Evolutionary conservation across 352 stramenopile genomes (phyloP), one percentile per base, ranked within the genome.

Genomic region (Aphanomyces astaci): DNA sequence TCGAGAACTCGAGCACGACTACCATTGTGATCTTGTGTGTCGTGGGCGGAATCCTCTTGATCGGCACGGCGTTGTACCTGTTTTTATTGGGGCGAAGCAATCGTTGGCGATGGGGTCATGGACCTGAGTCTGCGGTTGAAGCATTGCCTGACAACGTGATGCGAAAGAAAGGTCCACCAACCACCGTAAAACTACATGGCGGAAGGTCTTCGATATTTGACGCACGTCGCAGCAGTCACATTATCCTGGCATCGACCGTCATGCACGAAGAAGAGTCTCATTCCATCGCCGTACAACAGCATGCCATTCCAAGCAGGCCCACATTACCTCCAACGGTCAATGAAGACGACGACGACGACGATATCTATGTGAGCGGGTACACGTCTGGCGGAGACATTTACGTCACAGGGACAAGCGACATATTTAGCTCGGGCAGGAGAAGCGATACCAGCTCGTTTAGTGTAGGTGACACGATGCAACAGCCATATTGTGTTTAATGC

Each of bases 341-440:
- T 22, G 48, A 55, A 17, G 2, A 30, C 19, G 25, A 28, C 51
- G 51, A 39, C 2, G 51, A 59, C 25, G 51, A 59, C 5, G 51
- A 59, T n/a, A 59, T 59, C 24, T 59, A 59, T 39, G 51, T 59
- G 51, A 59, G 51, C 30, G 51, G 51, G n/a, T 59, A 59, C 51
- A 33, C 30, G 22, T 40, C 51, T 19, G 30, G 13, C 1, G 11
- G 25, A 15, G 51, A 36, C 25, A n/a, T 53, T 19, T 53, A 39
- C 51, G 7, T 32, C 27, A n/a, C 25, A 15, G 25, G 51, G 5
- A 32, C 30, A 28, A 28, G 33, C 51, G 51, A 30, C 51, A 59
- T n/a, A 10, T 22, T 53, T 9, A 25, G 22, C 15, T 5, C 13
- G 22, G n/a, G 51, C 51, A 32, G 30, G 30, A 28, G 17, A 0